Base-by-base conservation (phyloP, 202 grass and related monocot genomes). In the Bolboschoenoplectus hybrid region DNA sequence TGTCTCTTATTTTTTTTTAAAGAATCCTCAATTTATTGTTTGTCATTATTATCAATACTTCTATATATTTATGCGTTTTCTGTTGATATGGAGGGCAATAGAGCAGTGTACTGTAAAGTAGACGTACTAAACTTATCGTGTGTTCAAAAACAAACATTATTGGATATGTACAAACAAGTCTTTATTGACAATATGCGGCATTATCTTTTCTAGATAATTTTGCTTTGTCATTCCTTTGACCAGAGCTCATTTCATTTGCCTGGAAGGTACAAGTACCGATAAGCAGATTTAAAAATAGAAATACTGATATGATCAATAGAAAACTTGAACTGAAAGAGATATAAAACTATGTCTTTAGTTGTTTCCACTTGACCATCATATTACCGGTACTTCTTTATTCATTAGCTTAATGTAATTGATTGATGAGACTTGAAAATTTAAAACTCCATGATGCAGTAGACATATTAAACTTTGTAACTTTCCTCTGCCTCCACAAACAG, bases 161-260 rank as follows among this genome's bases (percentile, higher is more conserved):
- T 74, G 26, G 46, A 34, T 74, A 52, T 55, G 6, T 38, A 38
- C 47, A 19, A 45, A 45, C 6, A 55, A 77, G 50, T 56, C 50
- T 77, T 17, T 39, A 77, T 77, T 7, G 73, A 9, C 35, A 41
- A 69, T 69, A 69, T 16, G 17, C 5, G 50, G 5, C 4, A 56
- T 56, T 35, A 77, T 38, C 32, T 55, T 53, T 16, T 77, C 74
- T 39, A 77, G 74, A 77, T 56, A 77, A 76, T 38, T 77, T 77
- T 56, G 34, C 10, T 77, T 77, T 55, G 34, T 77, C 32, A 77
- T 39, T 56, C 12, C 12, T 77, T 76, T 77, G 47, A 56, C 50
- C 6, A 38, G 20, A 39, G 49, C 56, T 77, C 34, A 56, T 72
- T 72, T 72, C 41, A 72, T 55, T 77, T 56, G 50, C 50, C 34